Base-by-base conservation (phyloP, 2,329 filamentous ascomycete genomes). In the Nemania serpens region DNA sequence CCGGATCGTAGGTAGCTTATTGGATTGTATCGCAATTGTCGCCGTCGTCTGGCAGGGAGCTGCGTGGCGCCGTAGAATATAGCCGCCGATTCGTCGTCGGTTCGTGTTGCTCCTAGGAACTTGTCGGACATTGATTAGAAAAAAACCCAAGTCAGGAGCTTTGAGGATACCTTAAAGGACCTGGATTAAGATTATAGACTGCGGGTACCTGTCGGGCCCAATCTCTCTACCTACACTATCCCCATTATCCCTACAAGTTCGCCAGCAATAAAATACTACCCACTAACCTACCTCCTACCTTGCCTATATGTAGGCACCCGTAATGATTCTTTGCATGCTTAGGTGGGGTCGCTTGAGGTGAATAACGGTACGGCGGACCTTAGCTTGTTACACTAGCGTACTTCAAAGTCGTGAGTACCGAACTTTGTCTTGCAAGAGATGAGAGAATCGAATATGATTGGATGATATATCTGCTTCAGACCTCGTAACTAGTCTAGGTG, bases 151-250 rank as follows among this genome's bases (percentile, higher is more conserved):
- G 54, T 51, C 36, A 58, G 55, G 59, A 45, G 52, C 33, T 52
- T 56, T 59, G 51, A 54, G 34, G 36, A 45, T 48, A 56, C 34
- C 17, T 17, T 42, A n/a, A 29, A 4, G 25, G 25, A 29, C 25
- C 25, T 3, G 25, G 15, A 42, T 29, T n/a, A 39, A 22, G 53
- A 52, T 61, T 43, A 25, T 54, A 49, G 34, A 29, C 39, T 50
- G 58, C 43, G 53, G 58, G 57, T 60, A 54, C 58, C 51, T 48
- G 42, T 57, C 52, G 37, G 42, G 45, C 52, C 50, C 42, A 51
- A 48, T 58, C 42, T 39, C 58, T 41, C 25, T 18, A 18, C n/a
- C 13, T n/a, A 2, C 41, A 17, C 5, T 3, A 45, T 47, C 34
- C 49, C 49, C 42, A 43, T 55, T 29, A 57, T 52, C 58, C 53